Evolutionary conservation across 805 yeast species (phyloP), one percentile per base, ranked within the genome.

Genomic region (Starmerella apis): DNA sequence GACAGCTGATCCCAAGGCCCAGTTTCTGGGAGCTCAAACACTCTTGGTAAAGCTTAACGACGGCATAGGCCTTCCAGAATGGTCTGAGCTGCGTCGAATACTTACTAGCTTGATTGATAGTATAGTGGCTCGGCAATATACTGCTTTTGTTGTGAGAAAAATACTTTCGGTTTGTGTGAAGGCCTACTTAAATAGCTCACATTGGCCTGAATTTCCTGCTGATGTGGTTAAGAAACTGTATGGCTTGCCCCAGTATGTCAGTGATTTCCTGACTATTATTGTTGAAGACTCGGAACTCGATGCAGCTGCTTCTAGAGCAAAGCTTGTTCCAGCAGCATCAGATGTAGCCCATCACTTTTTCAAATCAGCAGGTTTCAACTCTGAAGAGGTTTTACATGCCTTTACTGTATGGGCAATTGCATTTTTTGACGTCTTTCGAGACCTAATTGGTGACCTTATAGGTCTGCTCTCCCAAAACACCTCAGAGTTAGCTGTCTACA

Each of bases 1-100:
- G 43, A 53, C 64, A 2, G 36, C 54, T 16, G 60, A 63, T 23
- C 59, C 68, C 4, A 59, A 65, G 38, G 62, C 65, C 32, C 77
- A 79, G 59, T 86, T 81, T 62, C 81, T 86, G 59, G 95, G 94
- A 0, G 94, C 94, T 0, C 71, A 83, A 50, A 86, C 95, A 0
- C 79, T 77, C 51, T 75, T 86, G 0, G 92, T 86, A 18, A 50
- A 57, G 28, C 46, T 59, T 13, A 53, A 56, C 43, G 51, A 50
- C 10, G 50, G 54, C 19, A 14, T 32, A 25, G 5, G 18, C 33
- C 36, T 52, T 7, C 51, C 53, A 25, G 11, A 51, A 31, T 59
- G 60, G 53, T 20, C 25, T 9, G 28, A 43, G 1, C 14, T 49
- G 56, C 35, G 49, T 50, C 6, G 27, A 18, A 20, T 49, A 55